Evolutionary conservation across 768 basidiomycete genomes (phyloP).

Genomic region (Podaxis mareebaensis): DNA sequence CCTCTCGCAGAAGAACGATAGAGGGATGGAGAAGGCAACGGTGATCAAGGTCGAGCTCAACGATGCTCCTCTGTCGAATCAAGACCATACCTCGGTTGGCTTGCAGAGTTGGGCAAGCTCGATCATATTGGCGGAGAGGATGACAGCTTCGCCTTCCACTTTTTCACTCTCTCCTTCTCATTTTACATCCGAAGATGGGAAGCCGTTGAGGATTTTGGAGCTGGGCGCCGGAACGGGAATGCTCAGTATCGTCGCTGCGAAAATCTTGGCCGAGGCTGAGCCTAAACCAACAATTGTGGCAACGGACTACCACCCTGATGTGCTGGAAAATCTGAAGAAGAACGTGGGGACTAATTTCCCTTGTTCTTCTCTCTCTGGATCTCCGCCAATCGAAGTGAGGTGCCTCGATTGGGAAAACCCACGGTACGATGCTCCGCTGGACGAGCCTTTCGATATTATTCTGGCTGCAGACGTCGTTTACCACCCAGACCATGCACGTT

Average conservation of each 20-base stretch:
- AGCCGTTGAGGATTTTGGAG: constrained; percentile 58
- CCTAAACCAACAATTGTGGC: constrained; percentile 48
- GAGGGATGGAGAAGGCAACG: constrained; percentile 10
- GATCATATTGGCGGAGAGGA: constrained; percentile 65
- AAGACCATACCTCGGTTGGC: constrained; percentile 79
- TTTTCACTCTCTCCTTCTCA: constrained; percentile 26
- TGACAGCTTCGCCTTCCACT: constrained; percentile 49
- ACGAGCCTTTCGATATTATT: constrained; percentile 61
- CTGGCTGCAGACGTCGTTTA: constrained; percentile 83
- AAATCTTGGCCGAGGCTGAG: constrained; percentile 27
- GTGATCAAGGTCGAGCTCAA: constrained; percentile 59
- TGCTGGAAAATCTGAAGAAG: constrained; percentile 61
- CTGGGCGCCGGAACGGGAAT: constrained; percentile 87
- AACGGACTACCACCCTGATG: constrained; percentile 79
- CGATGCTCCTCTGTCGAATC: constrained; percentile 62
- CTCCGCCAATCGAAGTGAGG: constrained; percentile 40
- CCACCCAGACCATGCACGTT: constrained; percentile 64
- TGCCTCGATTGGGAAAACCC: constrained; percentile 69
- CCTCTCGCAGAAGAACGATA: constrained; percentile 17
- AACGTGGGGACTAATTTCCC: constrained; percentile 60
- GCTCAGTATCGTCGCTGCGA: constrained; percentile 68
- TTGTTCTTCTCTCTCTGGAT: constrained; percentile 9
- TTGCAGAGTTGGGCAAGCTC: constrained; percentile 85
- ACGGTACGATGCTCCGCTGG: constrained; percentile 31
- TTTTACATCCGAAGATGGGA: neutral